phyloP scores from a whole-genome alignment of 495 filamentous ascomycete genomes.

The Penicillium cataractarum region DNA sequence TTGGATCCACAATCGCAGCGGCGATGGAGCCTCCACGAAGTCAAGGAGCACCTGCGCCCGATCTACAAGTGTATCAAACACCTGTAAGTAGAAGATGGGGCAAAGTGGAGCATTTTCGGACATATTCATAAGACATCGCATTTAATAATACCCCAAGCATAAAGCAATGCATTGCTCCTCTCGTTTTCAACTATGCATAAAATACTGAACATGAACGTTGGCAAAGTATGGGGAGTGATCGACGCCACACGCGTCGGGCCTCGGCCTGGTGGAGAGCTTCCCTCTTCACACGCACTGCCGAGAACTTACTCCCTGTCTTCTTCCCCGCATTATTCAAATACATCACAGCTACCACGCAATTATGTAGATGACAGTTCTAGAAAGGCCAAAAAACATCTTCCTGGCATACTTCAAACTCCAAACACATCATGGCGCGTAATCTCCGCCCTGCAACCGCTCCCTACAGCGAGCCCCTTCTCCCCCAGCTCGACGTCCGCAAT shows the following conservation, averaged over 20 bases:
- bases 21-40: slow-evolving; percentile 45
- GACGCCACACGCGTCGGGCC: slow-evolving; percentile 17
- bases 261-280: slow-evolving; percentile 19
- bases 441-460: slow-evolving; percentile 39
- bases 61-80: slow-evolving; percentile 29
- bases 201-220: too few species aligned
- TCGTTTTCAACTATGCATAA: not conserved
- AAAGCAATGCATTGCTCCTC: slow-evolving; percentile 15
- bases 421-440: slow-evolving; percentile 25
- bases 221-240: slow-evolving; percentile 9
- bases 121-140: not conserved
- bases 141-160: slow-evolving; percentile 15
- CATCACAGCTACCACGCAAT: not conserved
- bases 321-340: slow-evolving; percentile 20
- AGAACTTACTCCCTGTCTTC: not conserved
- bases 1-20: slow-evolving; percentile 41
- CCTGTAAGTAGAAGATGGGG: not conserved
- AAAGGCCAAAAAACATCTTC: not conserved
- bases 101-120: not conserved
- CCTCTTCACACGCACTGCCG: slow-evolving; percentile 7
- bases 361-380: not conserved
- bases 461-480: slow-evolving; percentile 46
- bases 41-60: slow-evolving; percentile 34
- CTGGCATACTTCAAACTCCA: not conserved
- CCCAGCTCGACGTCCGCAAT: slow-evolving; percentile 41